A percentile compares a stretch with the other conserved stretches of the same genome.
These are phyloP conservation scores for Zygosaccharomyces kombuchaensis DNA, from an alignment of 805 yeast genomes.

Conservation along the genomic window DNA sequence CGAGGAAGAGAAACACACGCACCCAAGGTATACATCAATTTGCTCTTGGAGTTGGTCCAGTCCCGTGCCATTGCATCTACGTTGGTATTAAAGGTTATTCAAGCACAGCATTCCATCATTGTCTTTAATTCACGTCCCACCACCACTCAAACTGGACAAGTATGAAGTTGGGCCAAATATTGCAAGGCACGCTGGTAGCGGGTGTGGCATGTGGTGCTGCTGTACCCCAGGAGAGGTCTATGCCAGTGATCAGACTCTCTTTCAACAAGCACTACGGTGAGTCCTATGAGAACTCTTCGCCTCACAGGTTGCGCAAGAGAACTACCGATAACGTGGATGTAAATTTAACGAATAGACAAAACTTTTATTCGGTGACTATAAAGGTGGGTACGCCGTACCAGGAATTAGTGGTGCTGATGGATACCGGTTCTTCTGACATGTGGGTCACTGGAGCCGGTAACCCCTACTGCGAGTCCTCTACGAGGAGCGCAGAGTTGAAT, in stretches of 20 bases:
- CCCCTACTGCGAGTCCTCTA: conserved; percentile 39
- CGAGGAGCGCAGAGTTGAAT: background rate
- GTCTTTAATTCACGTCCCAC: too few species aligned
- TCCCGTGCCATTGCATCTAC: background rate
- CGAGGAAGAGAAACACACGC: background rate
- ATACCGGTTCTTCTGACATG: conserved; percentile 73
- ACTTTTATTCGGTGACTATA: conserved; percentile 45
- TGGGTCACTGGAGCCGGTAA: conserved; percentile 47
- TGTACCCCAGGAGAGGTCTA: background rate
- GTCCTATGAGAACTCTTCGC: conserved; percentile 12
- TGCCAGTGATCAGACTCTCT: conserved; percentile 11
- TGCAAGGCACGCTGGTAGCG: background rate
- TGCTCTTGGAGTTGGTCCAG: background rate
- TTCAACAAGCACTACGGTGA: conserved; percentile 28
- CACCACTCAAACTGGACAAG: too few species aligned
- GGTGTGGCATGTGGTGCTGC: background rate
- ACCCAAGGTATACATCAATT: background rate
- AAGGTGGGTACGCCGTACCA: conserved; percentile 57
- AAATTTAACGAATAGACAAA: conserved; percentile 35
- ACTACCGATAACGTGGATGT: conserved; percentile 13
- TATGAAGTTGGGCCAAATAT: background rate
- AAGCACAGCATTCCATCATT: too few species aligned
- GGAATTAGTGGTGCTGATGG: conserved; percentile 53
- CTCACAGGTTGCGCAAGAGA: conserved; percentile 1
- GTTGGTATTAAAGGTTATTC: background rate